These are phyloP conservation scores for Lodderomyces margitis DNA, from an alignment of 1,139 yeast species.

Conservation along the genomic window DNA sequence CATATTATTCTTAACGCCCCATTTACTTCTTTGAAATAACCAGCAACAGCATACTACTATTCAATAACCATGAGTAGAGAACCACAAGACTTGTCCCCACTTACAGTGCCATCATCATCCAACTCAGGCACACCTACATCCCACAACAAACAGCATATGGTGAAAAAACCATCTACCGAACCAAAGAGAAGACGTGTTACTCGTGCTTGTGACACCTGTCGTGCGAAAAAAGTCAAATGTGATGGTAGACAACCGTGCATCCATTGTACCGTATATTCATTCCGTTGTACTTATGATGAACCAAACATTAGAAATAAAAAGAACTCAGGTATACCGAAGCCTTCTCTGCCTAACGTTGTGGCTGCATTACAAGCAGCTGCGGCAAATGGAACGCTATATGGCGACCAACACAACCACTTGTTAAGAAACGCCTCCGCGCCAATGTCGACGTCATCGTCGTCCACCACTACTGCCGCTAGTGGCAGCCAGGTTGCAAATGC, in stretches of 20 bases:
- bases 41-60: not conserved
- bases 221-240: slow-evolving; percentile 79
- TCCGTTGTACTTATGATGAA: slow-evolving; percentile 67
- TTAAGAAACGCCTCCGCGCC: too few species aligned
- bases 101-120: not conserved
- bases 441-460: too few species aligned
- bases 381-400: slow-evolving; percentile 6
- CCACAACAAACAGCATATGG: not conserved
- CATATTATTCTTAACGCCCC: too few species aligned
- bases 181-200: slow-evolving; percentile 74
- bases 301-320: slow-evolving; percentile 63
- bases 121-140: not conserved
- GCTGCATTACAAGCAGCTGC: slow-evolving; percentile 16
- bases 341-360: slow-evolving; percentile 21
- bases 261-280: slow-evolving; percentile 86
- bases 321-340: slow-evolving; percentile 33
- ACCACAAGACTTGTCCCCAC: not conserved
- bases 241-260: slow-evolving; percentile 87
- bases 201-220: slow-evolving; percentile 80
- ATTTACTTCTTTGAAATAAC: not conserved
- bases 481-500: slow-evolving; percentile 15
- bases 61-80: too few species aligned
- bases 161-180: slow-evolving; percentile 15
- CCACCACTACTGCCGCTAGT: slow-evolving; percentile 21
- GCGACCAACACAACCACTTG: not conserved